Base-by-base conservation (phyloP, 2,329 filamentous ascomycete species). In the Cercospora nicotianae region DNA sequence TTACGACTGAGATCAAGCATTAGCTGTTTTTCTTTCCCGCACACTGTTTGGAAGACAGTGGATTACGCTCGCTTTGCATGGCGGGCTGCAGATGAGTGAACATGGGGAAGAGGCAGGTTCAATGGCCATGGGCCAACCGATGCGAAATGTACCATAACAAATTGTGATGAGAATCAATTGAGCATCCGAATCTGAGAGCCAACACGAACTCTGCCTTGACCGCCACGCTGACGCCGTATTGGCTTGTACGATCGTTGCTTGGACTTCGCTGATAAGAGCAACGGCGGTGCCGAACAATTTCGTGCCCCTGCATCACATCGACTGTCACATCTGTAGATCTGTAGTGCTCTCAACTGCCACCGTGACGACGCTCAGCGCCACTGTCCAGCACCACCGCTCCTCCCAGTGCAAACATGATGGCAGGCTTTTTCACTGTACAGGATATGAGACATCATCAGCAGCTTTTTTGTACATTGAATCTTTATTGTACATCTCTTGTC, bases 81-180 rank as follows among this genome's bases (percentile, higher is more conserved):
- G 30, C 45, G 48, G 53, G 61, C 61, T 36, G 45, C 51, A 55
- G 42, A 36, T 26, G 10, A 36, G 6, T 23, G 31, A 39, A 51
- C 28, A 63, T 18, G 48, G 55, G 8, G 42, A 13, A 63, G 16
- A 28, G 26, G 18, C 36, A 48, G 18, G 10, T 5, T 6, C 45
- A 28, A 63, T 4, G 33, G 39, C 26, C 26, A 12, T 31, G 31
- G 30, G 45, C 18, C 12, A n/a, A 20, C 31, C 45, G 33, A 10
- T 53, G 48, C 48, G 48, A 5, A 53, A 63, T 63, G 61, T 63
- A 63, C 48, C 45, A 63, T 63, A 63, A 20, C 45, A 55, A 36
- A 63, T 63, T 53, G 60, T 53, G 26, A 48, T 30, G 18, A 20
- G 20, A 18, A 51, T 53, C 39, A 33, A 48, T 33, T 51, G 42